Evolutionary conservation across 2,329 filamentous ascomycete species (phyloP), one percentile per base, ranked within the genome.

Genomic region (Teratosphaeriaceae sp.): DNA sequence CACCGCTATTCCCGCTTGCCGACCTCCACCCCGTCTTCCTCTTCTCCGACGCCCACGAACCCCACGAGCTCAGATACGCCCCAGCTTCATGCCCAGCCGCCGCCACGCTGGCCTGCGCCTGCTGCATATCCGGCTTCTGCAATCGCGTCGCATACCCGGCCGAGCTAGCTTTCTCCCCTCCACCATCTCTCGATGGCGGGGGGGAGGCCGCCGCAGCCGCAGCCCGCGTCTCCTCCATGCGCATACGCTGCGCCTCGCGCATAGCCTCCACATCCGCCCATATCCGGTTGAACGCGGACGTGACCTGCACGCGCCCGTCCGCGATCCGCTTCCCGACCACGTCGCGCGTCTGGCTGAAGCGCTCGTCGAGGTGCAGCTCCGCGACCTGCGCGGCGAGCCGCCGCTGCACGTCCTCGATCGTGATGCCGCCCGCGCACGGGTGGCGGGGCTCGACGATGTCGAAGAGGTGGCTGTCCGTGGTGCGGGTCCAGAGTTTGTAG

Each of bases 371-470:
- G 61, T 97, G 89, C 38, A 97, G 75, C 48, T 97, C 90, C 52
- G 90, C 85, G 38, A 98, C 86, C 66, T 97, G 92, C 63, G 94
- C 85, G 26, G 88, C 82, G 24, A 98, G 76, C 19, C 92, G 78
- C 39, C 92, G 79, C 62, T 96, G 90, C 11, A 98, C 84, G 62
- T 98, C 92, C 53, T 97, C 92, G 49, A 98, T 88, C 1, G 84
- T 89, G 16, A 98, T 74, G 0, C 88, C 90, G 20, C 92, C 92
- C 1, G 89, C 89, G 62, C 87, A 96, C 3, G 92, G 92, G 64
- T 98, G 92, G 48, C 82, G 83, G 1, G 92, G 92, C 59, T 94
- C 88, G 12, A 94, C 85, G 50, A 98, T 87, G 53, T 95, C 90
- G 60, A 97, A 98, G 13, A 98, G 75, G 57, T 95, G 85, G 13